Percentiles rank a stretch among this genome's conserved stretches.
Conservation (phyloP, 495 filamentous ascomycete species). For the Neurospora cerealis region DNA sequence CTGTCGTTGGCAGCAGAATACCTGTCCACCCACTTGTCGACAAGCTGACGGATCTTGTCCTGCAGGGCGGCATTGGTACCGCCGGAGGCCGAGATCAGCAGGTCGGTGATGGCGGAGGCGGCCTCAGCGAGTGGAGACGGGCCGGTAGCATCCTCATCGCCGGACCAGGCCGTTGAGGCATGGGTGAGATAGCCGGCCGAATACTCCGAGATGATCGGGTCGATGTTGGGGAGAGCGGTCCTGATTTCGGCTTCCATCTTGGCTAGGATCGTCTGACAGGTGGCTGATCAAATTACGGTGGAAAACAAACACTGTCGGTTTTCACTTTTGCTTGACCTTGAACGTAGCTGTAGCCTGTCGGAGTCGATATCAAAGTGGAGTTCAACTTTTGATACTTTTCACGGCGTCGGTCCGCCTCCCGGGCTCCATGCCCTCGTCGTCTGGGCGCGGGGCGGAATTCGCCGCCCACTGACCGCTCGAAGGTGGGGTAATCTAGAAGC, state of each 20-base stretch:
- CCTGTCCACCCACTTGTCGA: constrained; percentile 82
- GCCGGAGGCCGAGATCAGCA: constrained; percentile 86
- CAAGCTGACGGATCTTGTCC: constrained; percentile 66
- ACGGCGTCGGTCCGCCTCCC: not conserved
- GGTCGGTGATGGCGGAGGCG: constrained; percentile 67
- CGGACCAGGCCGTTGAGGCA: constrained; percentile 72
- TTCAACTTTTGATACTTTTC: not conserved
- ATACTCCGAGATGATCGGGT: constrained; percentile 85
- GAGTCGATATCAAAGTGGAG: not conserved
- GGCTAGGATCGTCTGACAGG: not conserved
- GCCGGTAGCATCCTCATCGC: constrained; percentile 58
- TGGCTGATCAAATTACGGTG: not conserved
- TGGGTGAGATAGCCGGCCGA: constrained; percentile 90
- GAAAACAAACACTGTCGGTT: not conserved
- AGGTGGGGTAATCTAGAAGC: not conserved
- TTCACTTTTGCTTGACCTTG: not conserved
- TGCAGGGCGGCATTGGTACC: constrained; percentile 57
- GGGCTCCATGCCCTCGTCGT: not conserved
- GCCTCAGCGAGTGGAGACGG: constrained; percentile 76
- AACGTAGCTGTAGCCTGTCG: not conserved
- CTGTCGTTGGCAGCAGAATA: constrained; percentile 62
- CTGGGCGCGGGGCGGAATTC: not conserved
- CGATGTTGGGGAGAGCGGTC: constrained; percentile 75
- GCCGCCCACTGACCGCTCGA: not conserved
- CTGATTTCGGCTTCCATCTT: constrained; percentile 87